Evolutionary conservation across 192 early-diverging fungal genomes (phyloP).

Genomic region (Coemansia aciculifera): DNA sequence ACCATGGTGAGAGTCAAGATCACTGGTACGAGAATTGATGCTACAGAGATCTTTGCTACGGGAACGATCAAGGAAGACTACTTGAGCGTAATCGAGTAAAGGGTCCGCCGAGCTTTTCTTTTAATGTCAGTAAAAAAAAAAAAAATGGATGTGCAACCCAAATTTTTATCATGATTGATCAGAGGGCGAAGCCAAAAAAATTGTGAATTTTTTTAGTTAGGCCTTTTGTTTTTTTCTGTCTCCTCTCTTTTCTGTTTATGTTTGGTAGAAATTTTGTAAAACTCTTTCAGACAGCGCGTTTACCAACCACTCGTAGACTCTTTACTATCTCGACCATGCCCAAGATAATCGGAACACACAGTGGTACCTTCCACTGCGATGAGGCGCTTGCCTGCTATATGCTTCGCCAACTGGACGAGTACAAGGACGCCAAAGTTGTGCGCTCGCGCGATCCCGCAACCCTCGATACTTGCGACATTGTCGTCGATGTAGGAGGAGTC

Average conservation of each 20-base stretch:
- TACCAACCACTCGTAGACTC: background rate
- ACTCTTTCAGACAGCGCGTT: background rate
- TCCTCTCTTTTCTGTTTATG: constrained; percentile 8
- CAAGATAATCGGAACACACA: constrained; percentile 80
- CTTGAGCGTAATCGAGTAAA: constrained; percentile 70
- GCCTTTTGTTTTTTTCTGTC: background rate
- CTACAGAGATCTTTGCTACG: constrained; percentile 91
- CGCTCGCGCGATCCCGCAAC: constrained; percentile 83
- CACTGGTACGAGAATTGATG: constrained; percentile 85
- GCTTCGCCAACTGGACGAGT: constrained; percentile 66
- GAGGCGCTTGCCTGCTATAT: constrained; percentile 90
- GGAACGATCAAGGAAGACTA: constrained; percentile 99
- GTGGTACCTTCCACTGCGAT: constrained; percentile 84
- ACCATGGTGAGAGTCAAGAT: constrained; percentile 84
- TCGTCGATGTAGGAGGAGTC: constrained; percentile 93
- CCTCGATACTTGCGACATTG: constrained; percentile 76
- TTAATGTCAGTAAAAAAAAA: background rate
- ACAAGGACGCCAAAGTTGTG: constrained; percentile 67
- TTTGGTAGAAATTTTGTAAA: constrained; percentile 15
- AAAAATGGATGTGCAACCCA: background rate
- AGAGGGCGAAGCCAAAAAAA: background rate
- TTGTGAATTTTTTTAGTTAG: background rate
- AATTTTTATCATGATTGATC: background rate
- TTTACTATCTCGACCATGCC: constrained; percentile 28
- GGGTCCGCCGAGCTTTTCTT: background rate